Evolutionary conservation across 805 yeast species (phyloP), one percentile per base, ranked within the genome.

Genomic region (Candida pini): DNA sequence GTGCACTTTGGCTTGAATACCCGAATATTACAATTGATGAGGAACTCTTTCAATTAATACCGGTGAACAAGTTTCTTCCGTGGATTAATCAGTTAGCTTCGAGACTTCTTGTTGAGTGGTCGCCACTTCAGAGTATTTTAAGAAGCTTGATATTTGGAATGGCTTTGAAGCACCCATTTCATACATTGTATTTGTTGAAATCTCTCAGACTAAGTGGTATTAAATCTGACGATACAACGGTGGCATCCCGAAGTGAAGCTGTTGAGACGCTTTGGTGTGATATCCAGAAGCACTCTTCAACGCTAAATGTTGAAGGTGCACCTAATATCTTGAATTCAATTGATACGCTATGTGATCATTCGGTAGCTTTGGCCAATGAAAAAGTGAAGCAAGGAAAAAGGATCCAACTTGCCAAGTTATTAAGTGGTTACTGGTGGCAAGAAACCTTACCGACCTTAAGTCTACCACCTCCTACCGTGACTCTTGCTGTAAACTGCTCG

Each of bases 71-170:
- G 45, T 73, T 87, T 34, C 65, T 85, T 5, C 73, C 87, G 0
- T 89, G 97, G 96, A 66, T 80, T 24, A 79, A 81, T 39, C 97
- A 89, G 52, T 66, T 89, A 29, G 66, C 84, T 3, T 85, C 97
- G 0, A 65, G 92, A 36, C 51, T 89, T 12, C 60, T 73, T 1
- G 60, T 58, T 23, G 82, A 73, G 8, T 34, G 45, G 0, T 53
- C 68, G 1, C 25, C 48, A 0, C 88, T 87, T 47, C 95, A 85
- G 48, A 51, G 40, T 2, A 49, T 70, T 1, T 54, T 88, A 16
- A 68, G 69, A 23, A 33, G 33, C 6, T 25, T 58, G 18, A 38
- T 57, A 2, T 28, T 34, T 6, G 45, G 52, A 1, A 54, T 84
- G 12, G 56, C 85, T 23, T 40, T 60, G 9, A 50, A 64, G 9